A percentile compares a stretch with the other conserved stretches of the same genome.
These are phyloP conservation scores for Cryphonectria radicalis DNA, from an alignment of 2,329 filamentous ascomycete species.

Conservation along the genomic window DNA sequence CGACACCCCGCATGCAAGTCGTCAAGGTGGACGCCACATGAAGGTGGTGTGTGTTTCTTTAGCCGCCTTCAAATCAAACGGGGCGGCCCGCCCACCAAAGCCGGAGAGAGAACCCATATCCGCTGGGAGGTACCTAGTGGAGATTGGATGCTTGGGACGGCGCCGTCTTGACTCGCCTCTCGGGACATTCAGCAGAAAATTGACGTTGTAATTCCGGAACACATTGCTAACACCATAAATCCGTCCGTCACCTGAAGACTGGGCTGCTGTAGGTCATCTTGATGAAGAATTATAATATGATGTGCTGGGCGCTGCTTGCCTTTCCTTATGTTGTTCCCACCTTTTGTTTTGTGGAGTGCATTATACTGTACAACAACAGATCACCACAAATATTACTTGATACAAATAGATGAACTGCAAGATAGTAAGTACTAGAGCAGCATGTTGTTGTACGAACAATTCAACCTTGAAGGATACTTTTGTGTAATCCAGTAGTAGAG, in stretches of 20 bases:
- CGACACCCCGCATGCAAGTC: neutral
- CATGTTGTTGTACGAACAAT: neutral
- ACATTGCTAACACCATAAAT: neutral
- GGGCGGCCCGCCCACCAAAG: slow-evolving; percentile 2
- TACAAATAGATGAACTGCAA: too few relatives aligned
- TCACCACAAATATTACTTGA: too few relatives aligned
- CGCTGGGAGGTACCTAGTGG: neutral
- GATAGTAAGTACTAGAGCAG: neutral
- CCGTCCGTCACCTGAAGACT: neutral
- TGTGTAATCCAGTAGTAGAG: neutral
- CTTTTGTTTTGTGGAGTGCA: too few relatives aligned
- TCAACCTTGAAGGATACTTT: neutral
- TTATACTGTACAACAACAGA: too few relatives aligned
- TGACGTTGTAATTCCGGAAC: neutral
- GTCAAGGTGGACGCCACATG: neutral
- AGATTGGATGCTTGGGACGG: neutral
- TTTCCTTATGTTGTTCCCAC: neutral
- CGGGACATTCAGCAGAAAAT: neutral
- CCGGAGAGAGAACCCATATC: neutral
- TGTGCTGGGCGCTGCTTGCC: neutral
- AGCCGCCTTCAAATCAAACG: neutral
- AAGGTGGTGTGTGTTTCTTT: neutral
- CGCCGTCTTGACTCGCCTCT: neutral
- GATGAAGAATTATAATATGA: neutral
- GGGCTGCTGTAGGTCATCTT: neutral